phyloP scores from a whole-genome alignment of 2,329 filamentous ascomycete species.

The Atkinsonella texensis region DNA sequence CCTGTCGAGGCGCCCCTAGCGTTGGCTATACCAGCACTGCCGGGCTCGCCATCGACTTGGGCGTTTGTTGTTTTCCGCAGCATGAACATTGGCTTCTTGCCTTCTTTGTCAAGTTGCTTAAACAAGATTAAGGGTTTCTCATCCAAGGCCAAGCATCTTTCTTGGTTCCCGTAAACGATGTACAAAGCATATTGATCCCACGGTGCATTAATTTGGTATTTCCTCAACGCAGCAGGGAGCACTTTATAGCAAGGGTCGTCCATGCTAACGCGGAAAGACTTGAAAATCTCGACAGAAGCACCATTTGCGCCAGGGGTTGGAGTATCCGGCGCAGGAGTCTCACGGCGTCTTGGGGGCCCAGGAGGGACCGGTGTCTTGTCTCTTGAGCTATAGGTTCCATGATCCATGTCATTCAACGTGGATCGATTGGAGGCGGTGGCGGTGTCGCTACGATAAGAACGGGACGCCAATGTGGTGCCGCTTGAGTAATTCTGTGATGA shows the following conservation, averaged over 20 bases:
- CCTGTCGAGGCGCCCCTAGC: slow-evolving; percentile 32
- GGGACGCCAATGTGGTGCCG: slow-evolving; percentile 46
- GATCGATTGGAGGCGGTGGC: slow-evolving; percentile 41
- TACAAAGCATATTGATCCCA: slow-evolving; percentile 97
- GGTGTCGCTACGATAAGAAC: slow-evolving; percentile 47
- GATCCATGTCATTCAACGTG: slow-evolving; percentile 42
- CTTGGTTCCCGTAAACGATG: slow-evolving; percentile 97
- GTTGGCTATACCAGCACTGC: slow-evolving; percentile 39
- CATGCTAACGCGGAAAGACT: slow-evolving; percentile 95
- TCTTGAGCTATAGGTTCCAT: slow-evolving; percentile 17
- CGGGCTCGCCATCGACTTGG: slow-evolving; percentile 38
- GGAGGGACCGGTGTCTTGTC: slow-evolving; percentile 15
- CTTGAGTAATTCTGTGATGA: slow-evolving; percentile 46
- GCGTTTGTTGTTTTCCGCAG: slow-evolving; percentile 55
- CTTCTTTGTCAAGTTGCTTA: slow-evolving; percentile 94
- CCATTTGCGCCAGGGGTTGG: slow-evolving; percentile 45
- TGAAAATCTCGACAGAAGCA: slow-evolving; percentile 85
- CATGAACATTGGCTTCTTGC: slow-evolving; percentile 99
- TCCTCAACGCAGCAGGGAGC: slow-evolving; percentile 85
- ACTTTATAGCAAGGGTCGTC: slow-evolving; percentile 98
- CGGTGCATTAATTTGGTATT: slow-evolving; percentile 96
- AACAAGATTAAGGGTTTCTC: slow-evolving; percentile 93
- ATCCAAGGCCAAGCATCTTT: slow-evolving; percentile 80
- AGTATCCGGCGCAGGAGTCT: slow-evolving; percentile 51
- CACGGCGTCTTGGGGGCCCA: slow-evolving; percentile 41